Evolutionary conservation across 2,329 filamentous ascomycete species (phyloP), one percentile per base, ranked within the genome.

Genomic region (Graphium sp.): DNA sequence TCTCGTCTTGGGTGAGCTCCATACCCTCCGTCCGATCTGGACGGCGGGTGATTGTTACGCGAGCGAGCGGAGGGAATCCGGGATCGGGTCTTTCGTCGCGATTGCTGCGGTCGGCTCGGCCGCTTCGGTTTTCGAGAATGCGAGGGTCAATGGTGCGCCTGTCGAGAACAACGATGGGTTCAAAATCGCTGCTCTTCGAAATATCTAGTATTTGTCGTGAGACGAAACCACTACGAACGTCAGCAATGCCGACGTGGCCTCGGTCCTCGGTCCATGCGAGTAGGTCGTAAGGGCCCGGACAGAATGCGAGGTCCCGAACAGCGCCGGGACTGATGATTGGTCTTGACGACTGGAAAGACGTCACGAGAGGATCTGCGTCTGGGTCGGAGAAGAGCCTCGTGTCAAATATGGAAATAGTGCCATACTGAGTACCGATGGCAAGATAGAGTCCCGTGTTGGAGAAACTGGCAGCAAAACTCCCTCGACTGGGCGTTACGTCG

Each of bases 251-350:
- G 11, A 85, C 60, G 32, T 73, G 63, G 4, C 76, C 79, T 36
- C 80, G 75, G 41, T 93, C 81, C 50, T 98, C 89, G 7, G 84
- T 81, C 85, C 89, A 95, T 6, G 91, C 79, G 22, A 98, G 58
- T 12, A 98, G 66, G 45, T 94, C 87, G 60, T 77, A 87, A 1
- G 85, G 82, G 2, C 80, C 79, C 1, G 87, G 85, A 5, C 81
- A 84, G 46, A 98, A 98, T 2, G 77, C 66, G 79, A 95, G 91
- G 35, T 84, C 82, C 35, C 89, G 70, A 30, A 95, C 74, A 18
- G 87, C 84, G 24, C 87, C 87, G 13, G 67, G 62, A 14, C 70
- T 64, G n/a, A 60, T 63, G 34, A 68, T 65, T 1, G 81, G 70
- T 35, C 82, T 63, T 1, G 84, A 85, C 11, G 84, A 85, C 33